These are phyloP conservation scores for Metschnikowia similis DNA, from an alignment of 805 yeast genomes.

Conservation along the genomic window DNA sequence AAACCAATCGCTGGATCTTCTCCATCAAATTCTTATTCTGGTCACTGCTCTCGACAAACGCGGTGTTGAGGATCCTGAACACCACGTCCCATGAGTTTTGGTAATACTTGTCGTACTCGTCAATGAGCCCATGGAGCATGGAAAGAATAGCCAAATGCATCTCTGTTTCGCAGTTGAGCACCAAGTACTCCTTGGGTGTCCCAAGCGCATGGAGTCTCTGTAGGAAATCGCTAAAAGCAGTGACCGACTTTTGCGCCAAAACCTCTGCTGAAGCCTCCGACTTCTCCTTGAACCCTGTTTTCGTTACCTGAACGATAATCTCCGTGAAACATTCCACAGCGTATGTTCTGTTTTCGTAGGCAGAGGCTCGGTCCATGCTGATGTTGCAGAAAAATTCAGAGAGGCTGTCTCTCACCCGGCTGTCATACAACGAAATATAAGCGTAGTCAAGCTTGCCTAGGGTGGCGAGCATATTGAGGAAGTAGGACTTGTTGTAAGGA, in stretches of 20 bases:
- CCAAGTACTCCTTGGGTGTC: conserved; percentile 37
- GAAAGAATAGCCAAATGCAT: conserved; percentile 58
- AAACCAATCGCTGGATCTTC: conserved; percentile 49
- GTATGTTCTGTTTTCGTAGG: conserved; percentile 41
- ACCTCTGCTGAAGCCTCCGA: conserved; percentile 25
- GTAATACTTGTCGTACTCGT: conserved; percentile 64
- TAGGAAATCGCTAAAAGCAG: conserved; percentile 45
- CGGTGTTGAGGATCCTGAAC: conserved; percentile 56
- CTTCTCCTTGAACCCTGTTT: conserved; percentile 33
- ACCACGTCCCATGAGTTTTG: conserved; percentile 70
- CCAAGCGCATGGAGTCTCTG: conserved; percentile 36
- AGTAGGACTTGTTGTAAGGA: conserved; percentile 53
- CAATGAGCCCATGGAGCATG: conserved; percentile 68
- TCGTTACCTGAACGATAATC: conserved; percentile 40
- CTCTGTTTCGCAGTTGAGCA: conserved; percentile 60
- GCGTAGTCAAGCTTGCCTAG: conserved; percentile 48
- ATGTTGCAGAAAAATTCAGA: conserved; percentile 44
- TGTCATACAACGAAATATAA: conserved; percentile 43
- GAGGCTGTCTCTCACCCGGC: conserved; percentile 45
- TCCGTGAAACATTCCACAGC: conserved; percentile 51
- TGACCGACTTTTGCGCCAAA: conserved; percentile 44
- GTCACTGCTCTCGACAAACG: conserved; percentile 38
- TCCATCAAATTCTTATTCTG: conserved; percentile 37
- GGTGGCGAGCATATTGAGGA: conserved; percentile 49
- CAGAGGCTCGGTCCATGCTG: conserved; percentile 40